Percentiles rank a stretch among this genome's conserved stretches.
Conservation (phyloP, 345 rosid genomes). For the Lepidium sativum region DNA sequence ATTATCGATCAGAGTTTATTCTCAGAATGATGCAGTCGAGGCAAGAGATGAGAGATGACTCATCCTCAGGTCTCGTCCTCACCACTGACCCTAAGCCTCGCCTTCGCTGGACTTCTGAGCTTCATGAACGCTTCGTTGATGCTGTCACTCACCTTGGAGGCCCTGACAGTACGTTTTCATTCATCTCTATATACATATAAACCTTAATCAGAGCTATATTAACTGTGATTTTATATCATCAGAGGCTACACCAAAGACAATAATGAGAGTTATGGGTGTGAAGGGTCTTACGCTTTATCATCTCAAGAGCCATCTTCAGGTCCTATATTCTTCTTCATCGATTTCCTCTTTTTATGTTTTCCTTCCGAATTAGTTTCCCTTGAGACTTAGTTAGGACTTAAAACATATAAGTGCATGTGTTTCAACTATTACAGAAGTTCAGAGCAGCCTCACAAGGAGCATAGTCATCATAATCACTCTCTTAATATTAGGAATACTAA, state of each 20-base stretch:
- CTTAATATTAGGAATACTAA: constrained; percentile 50
- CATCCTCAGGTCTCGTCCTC: constrained; percentile 57
- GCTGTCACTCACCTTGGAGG: constrained; percentile 91
- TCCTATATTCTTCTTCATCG: constrained; percentile 16
- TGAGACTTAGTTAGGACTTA: too few species aligned
- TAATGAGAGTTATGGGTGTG: constrained; percentile 99
- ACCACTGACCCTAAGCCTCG: constrained; percentile 92
- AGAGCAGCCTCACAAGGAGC: constrained; percentile 82
- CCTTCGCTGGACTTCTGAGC: constrained; percentile 88
- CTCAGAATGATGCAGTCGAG: constrained; percentile 20
- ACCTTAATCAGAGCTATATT: neutral
- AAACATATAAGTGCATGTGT: neutral
- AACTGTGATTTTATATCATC: neutral
- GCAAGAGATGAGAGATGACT: constrained; percentile 31
- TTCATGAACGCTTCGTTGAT: constrained; percentile 82
- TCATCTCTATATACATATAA: neutral
- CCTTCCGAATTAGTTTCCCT: too few species aligned
- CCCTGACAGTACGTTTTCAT: constrained; percentile 48
- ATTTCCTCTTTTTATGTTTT: too few species aligned
- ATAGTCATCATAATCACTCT: constrained; percentile 47
- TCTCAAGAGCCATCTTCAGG: constrained; percentile 99
- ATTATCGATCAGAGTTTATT: neutral
- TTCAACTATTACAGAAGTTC: constrained; percentile 51
- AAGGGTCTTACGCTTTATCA: constrained; percentile 99
- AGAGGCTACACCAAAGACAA: constrained; percentile 99